Base-by-base conservation (phyloP, 805 yeast species). In the Pichia rugopelliculosa region DNA sequence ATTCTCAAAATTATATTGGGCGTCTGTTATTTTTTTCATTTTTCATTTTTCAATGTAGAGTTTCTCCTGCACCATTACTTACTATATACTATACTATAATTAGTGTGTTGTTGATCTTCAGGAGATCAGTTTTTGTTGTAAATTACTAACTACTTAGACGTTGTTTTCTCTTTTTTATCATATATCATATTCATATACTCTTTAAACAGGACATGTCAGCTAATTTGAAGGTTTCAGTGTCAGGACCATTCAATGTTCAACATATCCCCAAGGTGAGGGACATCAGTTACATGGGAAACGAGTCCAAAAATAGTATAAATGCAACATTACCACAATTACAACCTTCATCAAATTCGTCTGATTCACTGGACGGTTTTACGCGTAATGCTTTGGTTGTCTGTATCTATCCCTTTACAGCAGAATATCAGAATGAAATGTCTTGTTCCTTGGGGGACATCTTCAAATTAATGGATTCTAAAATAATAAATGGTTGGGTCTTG, bases 381-480 rank as follows among this genome's bases (percentile, higher is more conserved):
- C 18, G 18, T n/a, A 30, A 44, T 12, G 36, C 53, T 6, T 37
- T 50, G 12, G 44, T 52, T 17, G 53, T 52, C 6, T 44, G 49
- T 12, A 41, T 38, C 1, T 27, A 27, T 18, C 40, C 50, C 1
- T 52, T 52, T 12, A 17, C 21, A 10, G 55, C 54, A 11, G 54
- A 52, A 27, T 50, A 41, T 23, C 27, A 39, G 5, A 63, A 66
- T 40, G 84, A 79, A 54, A 59, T 79, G 8, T 54, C 72, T 1
- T 66, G 76, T 1, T 59, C 62, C 3, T 71, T 70, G 36, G 82
- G 82, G 12, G 83, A 77, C 50, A 71, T 76, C 17, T 60, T 79
- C 24, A 78, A 75, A 55, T 59, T 79, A 20, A 51, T 77, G 6
- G 73, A 73, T 44, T 60, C 73, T 37, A 69, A 66, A 38, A 73